A percentile compares a stretch with the other conserved stretches of the same genome.
Evolutionary conservation across 2,329 filamentous ascomycete species (phyloP).

Genomic region (Thyridium curvatum): DNA sequence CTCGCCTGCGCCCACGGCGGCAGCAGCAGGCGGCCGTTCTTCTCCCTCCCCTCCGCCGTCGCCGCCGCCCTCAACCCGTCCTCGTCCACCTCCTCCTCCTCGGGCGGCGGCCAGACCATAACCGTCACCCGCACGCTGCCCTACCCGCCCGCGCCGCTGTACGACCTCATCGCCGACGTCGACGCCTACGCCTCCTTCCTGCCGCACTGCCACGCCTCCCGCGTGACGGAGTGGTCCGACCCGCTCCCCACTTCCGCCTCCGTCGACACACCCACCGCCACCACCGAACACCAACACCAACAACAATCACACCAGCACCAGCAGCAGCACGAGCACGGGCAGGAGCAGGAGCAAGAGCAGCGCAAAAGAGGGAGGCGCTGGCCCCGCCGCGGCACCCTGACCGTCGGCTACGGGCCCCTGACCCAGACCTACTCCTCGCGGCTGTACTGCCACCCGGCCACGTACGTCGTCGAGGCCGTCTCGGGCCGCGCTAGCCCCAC

Average conservation of each 20-base stretch:
- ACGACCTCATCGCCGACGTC: slow-evolving; percentile 82
- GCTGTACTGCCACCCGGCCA: slow-evolving; percentile 65
- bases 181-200: slow-evolving; percentile 79
- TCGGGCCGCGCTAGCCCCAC: slow-evolving; percentile 51
- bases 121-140: slow-evolving; percentile 70
- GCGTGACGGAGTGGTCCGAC: slow-evolving; percentile 64
- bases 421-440: slow-evolving; percentile 78
- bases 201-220: slow-evolving; percentile 78
- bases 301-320: slow-evolving; percentile 17
- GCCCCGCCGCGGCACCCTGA: slow-evolving; percentile 72
- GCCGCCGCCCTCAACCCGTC: slow-evolving; percentile 11
- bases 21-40: background rate
- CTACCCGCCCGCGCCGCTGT: slow-evolving; percentile 66
- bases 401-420: slow-evolving; percentile 78
- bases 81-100: too few species aligned
- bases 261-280: background rate
- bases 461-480: slow-evolving; percentile 67
- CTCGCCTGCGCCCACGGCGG: background rate
- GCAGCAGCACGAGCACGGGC: slow-evolving; percentile 21
- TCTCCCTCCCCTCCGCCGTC: slow-evolving; percentile 19
- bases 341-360: slow-evolving; percentile 23
- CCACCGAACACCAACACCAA: slow-evolving; percentile 19
- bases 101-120: slow-evolving; percentile 52
- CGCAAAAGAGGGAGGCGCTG: slow-evolving; percentile 43
- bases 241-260: slow-evolving; percentile 35